phyloP scores from a whole-genome alignment of 1,284 basidiomycete genomes.

The Heliocybe sulcata region DNA sequence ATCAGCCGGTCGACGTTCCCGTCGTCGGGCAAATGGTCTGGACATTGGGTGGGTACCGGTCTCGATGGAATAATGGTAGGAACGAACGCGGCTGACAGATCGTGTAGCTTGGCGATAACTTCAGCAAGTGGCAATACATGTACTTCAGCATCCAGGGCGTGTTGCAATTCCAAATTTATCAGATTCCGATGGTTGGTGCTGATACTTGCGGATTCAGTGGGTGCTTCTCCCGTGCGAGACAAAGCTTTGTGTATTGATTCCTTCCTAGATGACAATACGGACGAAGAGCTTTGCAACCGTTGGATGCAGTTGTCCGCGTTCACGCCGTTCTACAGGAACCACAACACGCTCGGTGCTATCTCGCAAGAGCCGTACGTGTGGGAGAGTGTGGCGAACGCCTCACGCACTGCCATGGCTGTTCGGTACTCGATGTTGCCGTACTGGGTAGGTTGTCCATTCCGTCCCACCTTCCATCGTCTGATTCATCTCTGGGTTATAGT shows the following conservation, averaged over 20 bases:
- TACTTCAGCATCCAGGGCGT: conserved; percentile 54
- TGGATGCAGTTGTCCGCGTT: conserved; percentile 81
- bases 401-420: conserved; percentile 58
- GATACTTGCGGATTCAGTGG: conserved; percentile 63
- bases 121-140: conserved; percentile 60
- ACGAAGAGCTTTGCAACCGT: conserved; percentile 76
- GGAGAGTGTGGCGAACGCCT: conserved; percentile 69
- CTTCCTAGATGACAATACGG: conserved; percentile 51
- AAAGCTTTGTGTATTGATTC: conserved; percentile 6
- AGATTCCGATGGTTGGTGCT: conserved; percentile 72
- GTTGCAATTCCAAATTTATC: conserved; percentile 72
- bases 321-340: conserved; percentile 68
- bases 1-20: conserved; percentile 41
- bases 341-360: conserved; percentile 54
- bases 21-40: conserved; percentile 14
- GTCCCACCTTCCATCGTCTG: conserved; percentile 3
- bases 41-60: conserved; percentile 18
- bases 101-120: conserved; percentile 64
- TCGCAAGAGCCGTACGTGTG: conserved; percentile 71
- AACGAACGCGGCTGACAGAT: neutral
- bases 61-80: neutral
- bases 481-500: conserved; percentile 27
- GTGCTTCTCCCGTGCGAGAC: conserved; percentile 9
- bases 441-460: conserved; percentile 41
- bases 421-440: conserved; percentile 69